phyloP scores from a whole-genome alignment of 169 alveolate species.

The Cryptosporidium sp. region DNA sequence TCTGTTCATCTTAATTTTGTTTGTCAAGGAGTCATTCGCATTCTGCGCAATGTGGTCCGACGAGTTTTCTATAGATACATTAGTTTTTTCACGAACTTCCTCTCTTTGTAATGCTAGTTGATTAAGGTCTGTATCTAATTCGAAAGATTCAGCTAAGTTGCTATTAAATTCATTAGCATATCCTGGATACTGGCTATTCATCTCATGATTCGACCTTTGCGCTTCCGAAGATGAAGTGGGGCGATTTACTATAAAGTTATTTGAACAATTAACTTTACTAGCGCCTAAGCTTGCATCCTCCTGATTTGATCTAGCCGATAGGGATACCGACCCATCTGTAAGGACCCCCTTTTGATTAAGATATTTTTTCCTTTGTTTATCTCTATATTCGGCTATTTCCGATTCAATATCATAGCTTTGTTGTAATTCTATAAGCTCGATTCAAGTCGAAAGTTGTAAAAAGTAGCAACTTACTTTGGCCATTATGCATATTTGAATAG shows the following conservation, averaged over 20 bases:
- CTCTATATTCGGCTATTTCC: constrained; percentile 47
- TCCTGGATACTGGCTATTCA: neutral
- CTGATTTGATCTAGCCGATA: neutral
- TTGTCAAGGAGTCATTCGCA: neutral
- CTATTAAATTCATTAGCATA: neutral
- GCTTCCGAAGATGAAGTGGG: neutral
- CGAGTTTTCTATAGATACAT: neutral
- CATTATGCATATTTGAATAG: neutral
- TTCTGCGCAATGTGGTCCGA: neutral
- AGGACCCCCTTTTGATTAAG: neutral
- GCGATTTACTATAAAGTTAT: neutral
- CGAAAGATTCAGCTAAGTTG: neutral
- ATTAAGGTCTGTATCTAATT: neutral
- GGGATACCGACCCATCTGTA: neutral
- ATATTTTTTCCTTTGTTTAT: constrained; percentile 23
- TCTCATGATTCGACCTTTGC: neutral
- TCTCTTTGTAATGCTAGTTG: neutral
- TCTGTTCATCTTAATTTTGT: neutral
- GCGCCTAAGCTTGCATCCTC: neutral
- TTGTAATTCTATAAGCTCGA: neutral
- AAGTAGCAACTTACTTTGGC: neutral
- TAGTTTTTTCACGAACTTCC: neutral
- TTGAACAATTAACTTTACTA: neutral
- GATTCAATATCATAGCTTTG: constrained; percentile 3
- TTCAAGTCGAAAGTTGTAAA: neutral